phyloP scores from a whole-genome alignment of 1,284 basidiomycete species.

The Pterula multifida region DNA sequence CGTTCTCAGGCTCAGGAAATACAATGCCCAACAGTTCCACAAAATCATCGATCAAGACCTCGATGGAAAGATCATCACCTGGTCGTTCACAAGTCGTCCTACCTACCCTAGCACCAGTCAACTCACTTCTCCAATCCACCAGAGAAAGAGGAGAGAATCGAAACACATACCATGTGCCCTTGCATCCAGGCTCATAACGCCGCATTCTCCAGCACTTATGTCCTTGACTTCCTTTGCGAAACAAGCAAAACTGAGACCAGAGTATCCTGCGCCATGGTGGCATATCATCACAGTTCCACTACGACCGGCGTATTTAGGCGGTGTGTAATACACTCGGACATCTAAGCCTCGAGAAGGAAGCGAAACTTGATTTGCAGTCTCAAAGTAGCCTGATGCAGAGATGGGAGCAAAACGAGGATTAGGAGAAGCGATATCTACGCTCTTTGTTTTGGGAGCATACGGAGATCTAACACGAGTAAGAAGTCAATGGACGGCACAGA shows the following conservation, averaged over 20 bases:
- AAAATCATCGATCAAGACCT: slow-evolving; percentile 62
- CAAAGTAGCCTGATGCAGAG: slow-evolving; percentile 65
- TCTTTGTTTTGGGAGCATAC: slow-evolving; percentile 10
- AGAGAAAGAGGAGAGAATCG: slow-evolving; percentile 5
- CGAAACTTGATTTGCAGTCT: slow-evolving; percentile 62
- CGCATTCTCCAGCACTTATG: slow-evolving; percentile 60
- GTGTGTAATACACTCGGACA: slow-evolving; percentile 71
- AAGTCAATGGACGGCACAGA: slow-evolving; percentile 2
- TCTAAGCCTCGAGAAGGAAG: slow-evolving; percentile 51
- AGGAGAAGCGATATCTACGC: slow-evolving; percentile 22
- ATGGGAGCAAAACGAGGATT: slow-evolving; percentile 60
- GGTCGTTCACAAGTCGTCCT: slow-evolving; percentile 30
- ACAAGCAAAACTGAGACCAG: slow-evolving; percentile 81
- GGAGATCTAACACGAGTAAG: slow-evolving; percentile 12
- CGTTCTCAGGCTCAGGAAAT: slow-evolving; percentile 48
- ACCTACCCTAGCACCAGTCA: neutral
- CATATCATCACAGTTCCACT: slow-evolving; percentile 70
- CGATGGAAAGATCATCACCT: slow-evolving; percentile 63
- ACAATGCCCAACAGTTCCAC: slow-evolving; percentile 53
- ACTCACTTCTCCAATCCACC: neutral
- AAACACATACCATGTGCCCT: slow-evolving; percentile 71
- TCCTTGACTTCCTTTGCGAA: slow-evolving; percentile 69
- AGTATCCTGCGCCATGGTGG: slow-evolving; percentile 92
- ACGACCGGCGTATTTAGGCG: slow-evolving; percentile 24
- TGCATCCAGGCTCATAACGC: slow-evolving; percentile 77